Evolutionary conservation across 768 basidiomycete genomes (phyloP).

Genomic region (Rhodocollybia butyracea): DNA sequence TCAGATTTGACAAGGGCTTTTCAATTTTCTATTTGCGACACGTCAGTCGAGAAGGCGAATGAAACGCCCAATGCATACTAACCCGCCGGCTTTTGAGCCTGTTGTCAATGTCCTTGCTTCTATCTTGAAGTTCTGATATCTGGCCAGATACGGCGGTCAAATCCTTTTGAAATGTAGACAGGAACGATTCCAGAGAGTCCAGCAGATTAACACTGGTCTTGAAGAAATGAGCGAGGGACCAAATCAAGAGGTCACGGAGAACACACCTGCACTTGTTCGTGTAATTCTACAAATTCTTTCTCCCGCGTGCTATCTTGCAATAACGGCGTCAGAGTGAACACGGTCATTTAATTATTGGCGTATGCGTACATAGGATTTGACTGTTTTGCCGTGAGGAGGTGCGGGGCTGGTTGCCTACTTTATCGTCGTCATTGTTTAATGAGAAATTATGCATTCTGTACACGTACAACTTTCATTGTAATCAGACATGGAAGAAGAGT

Average conservation of each 20-base stretch:
- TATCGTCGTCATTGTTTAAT: not conserved
- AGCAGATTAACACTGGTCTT: slow-evolving; percentile 80
- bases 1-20: slow-evolving; percentile 76
- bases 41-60: not conserved
- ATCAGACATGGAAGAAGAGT: not conserved
- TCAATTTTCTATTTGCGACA: slow-evolving; percentile 71
- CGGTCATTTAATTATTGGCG: not conserved
- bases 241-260: not conserved
- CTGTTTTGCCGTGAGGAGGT: not conserved
- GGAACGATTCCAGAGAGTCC: slow-evolving; percentile 84
- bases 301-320: slow-evolving; percentile 26
- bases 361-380: not conserved
- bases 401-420: not conserved
- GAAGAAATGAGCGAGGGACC: not conserved
- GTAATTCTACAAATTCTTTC: slow-evolving; percentile 80
- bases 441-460: too few species aligned
- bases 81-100: slow-evolving; percentile 84
- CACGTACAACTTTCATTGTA: not conserved
- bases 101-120: slow-evolving; percentile 88
- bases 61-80: slow-evolving; percentile 18
- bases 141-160: slow-evolving; percentile 93
- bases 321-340: not conserved
- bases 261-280: slow-evolving; percentile 82
- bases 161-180: slow-evolving; percentile 94
- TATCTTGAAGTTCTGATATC: slow-evolving; percentile 88